Conservation (phyloP, 108 stramenopile genomes). For the Nannochloropsis salina region DNA sequence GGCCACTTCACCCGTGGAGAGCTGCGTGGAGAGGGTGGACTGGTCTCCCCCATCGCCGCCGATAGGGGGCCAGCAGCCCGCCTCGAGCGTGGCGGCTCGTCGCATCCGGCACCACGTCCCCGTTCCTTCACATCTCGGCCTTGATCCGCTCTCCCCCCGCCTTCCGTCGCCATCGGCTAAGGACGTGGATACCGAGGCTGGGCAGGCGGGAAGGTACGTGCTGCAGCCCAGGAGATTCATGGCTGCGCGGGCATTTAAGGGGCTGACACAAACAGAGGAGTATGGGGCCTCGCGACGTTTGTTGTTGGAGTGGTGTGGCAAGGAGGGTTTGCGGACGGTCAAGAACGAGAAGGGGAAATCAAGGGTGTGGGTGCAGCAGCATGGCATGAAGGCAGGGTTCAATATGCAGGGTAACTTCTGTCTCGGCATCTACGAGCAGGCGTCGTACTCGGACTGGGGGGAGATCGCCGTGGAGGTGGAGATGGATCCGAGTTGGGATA, state of each 20-base stretch:
- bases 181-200: not conserved
- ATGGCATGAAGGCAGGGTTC: constrained; percentile 3
- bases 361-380: constrained; percentile 6
- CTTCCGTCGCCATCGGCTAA: not conserved
- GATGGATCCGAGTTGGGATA: not conserved
- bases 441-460: constrained; percentile 1
- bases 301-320: not conserved
- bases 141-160: not conserved
- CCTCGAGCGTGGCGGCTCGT: not conserved
- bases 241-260: not conserved
- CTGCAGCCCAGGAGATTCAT: constrained; percentile 6
- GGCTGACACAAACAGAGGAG: not conserved
- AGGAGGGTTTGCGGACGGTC: not conserved
- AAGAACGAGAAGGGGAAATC: not conserved
- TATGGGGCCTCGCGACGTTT: not conserved
- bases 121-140: not conserved
- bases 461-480: constrained; percentile 12
- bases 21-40: not conserved
- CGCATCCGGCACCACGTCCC: not conserved
- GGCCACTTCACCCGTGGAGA: not conserved
- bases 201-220: not conserved
- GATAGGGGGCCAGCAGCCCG: not conserved
- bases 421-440: not conserved
- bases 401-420: not conserved
- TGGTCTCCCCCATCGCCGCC: not conserved